phyloP scores from a whole-genome alignment of 2,329 filamentous ascomycete genomes.

The Colletotrichum sp. region DNA sequence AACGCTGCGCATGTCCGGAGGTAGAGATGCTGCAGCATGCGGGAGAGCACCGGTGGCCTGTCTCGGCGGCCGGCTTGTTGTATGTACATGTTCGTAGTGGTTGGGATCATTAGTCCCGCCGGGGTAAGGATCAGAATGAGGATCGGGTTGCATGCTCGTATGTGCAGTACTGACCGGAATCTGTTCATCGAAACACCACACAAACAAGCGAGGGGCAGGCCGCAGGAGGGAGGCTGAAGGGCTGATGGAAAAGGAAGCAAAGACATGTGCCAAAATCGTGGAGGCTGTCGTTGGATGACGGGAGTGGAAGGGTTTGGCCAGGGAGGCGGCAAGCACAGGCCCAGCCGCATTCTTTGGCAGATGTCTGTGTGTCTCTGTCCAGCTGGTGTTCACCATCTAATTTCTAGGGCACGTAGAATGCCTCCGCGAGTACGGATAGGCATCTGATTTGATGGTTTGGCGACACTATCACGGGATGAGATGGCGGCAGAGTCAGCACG shows the following conservation, averaged over 20 bases:
- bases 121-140: too few relatives aligned
- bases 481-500: neutral
- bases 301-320: neutral
- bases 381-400: neutral
- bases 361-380: neutral
- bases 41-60: too few relatives aligned
- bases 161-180: neutral
- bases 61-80: too few relatives aligned
- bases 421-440: neutral
- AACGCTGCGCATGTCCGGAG: neutral
- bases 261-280: neutral
- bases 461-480: neutral
- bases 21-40: too few relatives aligned
- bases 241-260: neutral
- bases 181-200: neutral
- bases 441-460: neutral
- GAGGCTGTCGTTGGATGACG: neutral
- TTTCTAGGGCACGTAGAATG: neutral
- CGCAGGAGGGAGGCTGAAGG: neutral
- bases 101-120: too few relatives aligned
- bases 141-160: too few relatives aligned
- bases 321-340: neutral
- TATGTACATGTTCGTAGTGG: too few relatives aligned
- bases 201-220: too few relatives aligned
- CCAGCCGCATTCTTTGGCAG: neutral